A percentile compares a stretch with the other conserved stretches of the same genome.
Conservation (phyloP, 495 filamentous ascomycete species). For the Penicillium herquei region DNA sequence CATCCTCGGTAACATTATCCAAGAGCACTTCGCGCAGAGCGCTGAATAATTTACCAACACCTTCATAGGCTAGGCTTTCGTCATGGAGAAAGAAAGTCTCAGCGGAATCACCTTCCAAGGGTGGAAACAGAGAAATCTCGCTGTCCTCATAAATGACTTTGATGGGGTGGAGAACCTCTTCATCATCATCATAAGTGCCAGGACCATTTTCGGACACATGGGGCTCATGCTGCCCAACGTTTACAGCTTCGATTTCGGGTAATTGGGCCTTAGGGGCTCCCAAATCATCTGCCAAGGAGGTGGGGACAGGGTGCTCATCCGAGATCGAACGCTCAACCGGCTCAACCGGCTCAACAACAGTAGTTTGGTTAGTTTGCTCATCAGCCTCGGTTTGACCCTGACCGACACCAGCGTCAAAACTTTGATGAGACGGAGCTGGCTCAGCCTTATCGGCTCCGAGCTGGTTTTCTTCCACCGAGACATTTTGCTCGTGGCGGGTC, state of each 20-base stretch:
- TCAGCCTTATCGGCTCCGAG: not conserved
- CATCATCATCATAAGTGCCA: slow-evolving; percentile 10
- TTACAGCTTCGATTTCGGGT: not conserved
- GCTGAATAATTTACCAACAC: slow-evolving; percentile 59
- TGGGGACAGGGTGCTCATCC: slow-evolving; percentile 7
- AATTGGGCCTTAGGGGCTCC: slow-evolving; percentile 3
- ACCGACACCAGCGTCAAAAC: not conserved
- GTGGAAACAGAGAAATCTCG: slow-evolving; percentile 71
- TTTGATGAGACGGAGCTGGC: not conserved
- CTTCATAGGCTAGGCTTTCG: slow-evolving; percentile 54
- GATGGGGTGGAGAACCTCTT: slow-evolving; percentile 43
- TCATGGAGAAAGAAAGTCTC: slow-evolving; percentile 75
- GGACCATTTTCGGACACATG: not conserved
- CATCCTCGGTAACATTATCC: slow-evolving; percentile 62
- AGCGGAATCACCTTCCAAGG: slow-evolving; percentile 58
- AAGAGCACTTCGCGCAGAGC: slow-evolving; percentile 65
- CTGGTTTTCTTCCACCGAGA: not conserved
- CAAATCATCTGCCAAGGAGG: slow-evolving; percentile 7
- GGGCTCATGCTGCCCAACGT: slow-evolving; percentile 11
- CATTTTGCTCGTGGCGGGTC: slow-evolving; percentile 3
- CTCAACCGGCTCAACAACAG: slow-evolving; percentile 10
- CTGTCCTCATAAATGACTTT: slow-evolving; percentile 65
- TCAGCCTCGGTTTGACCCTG: slow-evolving; percentile 10
- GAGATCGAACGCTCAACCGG: not conserved
- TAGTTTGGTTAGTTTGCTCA: slow-evolving; percentile 25